Base-by-base conservation (phyloP, 495 filamentous ascomycete genomes). In the Melanomma pulvis-pyrius region DNA sequence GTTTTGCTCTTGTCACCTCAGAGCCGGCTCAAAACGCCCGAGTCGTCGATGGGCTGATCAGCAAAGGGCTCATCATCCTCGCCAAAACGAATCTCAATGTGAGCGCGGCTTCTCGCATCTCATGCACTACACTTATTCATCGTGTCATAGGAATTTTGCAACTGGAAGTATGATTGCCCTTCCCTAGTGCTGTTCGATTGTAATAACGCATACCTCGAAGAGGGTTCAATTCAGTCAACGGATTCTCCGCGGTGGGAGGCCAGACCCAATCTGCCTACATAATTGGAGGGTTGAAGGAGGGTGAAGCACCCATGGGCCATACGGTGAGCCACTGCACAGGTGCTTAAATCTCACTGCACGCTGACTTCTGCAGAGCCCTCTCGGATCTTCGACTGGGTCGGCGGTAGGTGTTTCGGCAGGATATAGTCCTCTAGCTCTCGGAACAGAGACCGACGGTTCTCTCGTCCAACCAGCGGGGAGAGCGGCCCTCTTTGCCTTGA, bases 251-350 rank as follows among this genome's bases (percentile, higher is more conserved):
- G 1, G 61, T 65, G 3, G 51, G 51, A 7, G 53, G 61, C 32
- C 47, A 48, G 52, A 41, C 26, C 9, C 61, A 65, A 48, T 65
- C 61, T 15, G 46, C 61, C 1, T 65, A 65, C 26, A 32, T 65
- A 9, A 15, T 15, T 30, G 61, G 61, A 12, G 61, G 61, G 0
- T 32, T 65, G 29, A 24, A 49, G 15, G 26, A 47, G 15, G 61
- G 41, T 22, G 61, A 65, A 5, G 17, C 12, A 1, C 9, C 29
- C 6, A 32, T 19, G 11, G 61, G 50, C 12, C 46, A 65, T n/a
- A 65, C 25, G 13, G 60, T 53, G 46, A 44, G 60, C 2, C 6
- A 63, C 19, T n/a, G n/a, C n/a, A n/a, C n/a, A n/a, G n/a, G n/a
- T n/a, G n/a, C n/a, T n/a, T n/a, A n/a, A n/a, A 13, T 12, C 4